These are phyloP conservation scores for Cyclotella kingstonii DNA, from an alignment of 108 stramenopile species.

Conservation along the genomic window DNA sequence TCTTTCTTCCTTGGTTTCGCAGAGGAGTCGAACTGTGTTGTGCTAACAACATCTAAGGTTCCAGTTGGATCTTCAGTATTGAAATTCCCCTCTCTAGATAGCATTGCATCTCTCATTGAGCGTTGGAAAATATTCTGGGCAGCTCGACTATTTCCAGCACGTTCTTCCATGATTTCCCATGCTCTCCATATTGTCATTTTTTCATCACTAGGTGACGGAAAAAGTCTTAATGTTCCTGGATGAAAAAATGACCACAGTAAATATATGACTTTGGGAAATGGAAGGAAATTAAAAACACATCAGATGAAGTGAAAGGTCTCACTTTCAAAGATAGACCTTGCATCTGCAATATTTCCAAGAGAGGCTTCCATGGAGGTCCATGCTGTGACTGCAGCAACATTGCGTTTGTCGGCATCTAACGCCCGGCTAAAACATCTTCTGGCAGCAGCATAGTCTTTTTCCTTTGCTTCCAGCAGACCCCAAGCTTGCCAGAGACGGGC, in stretches of 20 bases:
- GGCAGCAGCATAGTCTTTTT: slow-evolving; percentile 80
- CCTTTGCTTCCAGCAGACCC: slow-evolving; percentile 81
- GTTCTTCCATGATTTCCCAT: slow-evolving; percentile 84
- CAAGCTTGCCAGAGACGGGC: slow-evolving; percentile 90
- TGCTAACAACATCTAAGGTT: neutral
- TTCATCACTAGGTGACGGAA: slow-evolving; percentile 65
- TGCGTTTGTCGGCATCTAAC: slow-evolving; percentile 83
- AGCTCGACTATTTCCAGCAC: slow-evolving; percentile 51
- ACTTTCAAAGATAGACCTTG: slow-evolving; percentile 69
- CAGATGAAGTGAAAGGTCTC: slow-evolving; percentile 4
- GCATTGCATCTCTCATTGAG: slow-evolving; percentile 68
- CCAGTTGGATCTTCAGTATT: slow-evolving; percentile 1
- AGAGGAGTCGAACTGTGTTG: neutral
- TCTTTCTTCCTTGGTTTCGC: slow-evolving; percentile 6
- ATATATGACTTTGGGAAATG: no score
- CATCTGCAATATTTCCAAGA: slow-evolving; percentile 67
- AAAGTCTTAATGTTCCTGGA: slow-evolving; percentile 55
- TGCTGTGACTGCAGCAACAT: slow-evolving; percentile 80
- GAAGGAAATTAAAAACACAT: no score
- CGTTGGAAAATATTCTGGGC: slow-evolving; percentile 73
- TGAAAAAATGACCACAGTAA: neutral
- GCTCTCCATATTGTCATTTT: slow-evolving; percentile 71
- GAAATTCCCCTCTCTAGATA: slow-evolving; percentile 21
- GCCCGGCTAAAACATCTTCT: slow-evolving; percentile 83
- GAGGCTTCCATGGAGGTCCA: slow-evolving; percentile 83